Evolutionary conservation across 768 basidiomycete species (phyloP), one percentile per base, ranked within the genome.

Genomic region (Paxillus ammoniavirescens): DNA sequence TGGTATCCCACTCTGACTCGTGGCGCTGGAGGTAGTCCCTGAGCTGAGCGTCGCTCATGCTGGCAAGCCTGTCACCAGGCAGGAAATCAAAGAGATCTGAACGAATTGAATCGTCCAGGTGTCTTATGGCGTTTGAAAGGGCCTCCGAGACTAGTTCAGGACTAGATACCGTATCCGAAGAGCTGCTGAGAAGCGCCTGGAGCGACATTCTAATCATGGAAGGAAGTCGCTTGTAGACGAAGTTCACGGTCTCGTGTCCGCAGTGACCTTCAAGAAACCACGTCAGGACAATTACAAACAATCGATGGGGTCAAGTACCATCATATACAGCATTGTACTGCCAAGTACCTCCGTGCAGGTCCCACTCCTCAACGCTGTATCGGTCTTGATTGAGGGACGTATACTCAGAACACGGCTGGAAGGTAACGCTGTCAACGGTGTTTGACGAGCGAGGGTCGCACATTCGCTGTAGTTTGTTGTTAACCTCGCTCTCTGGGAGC

Each of bases 211-310:
- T 72, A 47, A 82, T 63, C 60, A 74, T 67, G n/a, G 56, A 57
- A 17, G 80, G 77, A 7, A 82, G 71, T 30, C 63, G 65, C 54
- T 65, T 65, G 47, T 69, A 69, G 43, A 73, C 75, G 49, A 76
- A 72, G 57, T 79, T 72, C 23, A 79, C 80, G 5, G 77, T 78
- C 37, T 78, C 67, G 55, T 75, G 72, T 52, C 78, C 77, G 44
- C 74, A 75, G 51, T 82, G 79, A 47, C 79, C 79, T 81, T 53
- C 31, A 53, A 31, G 45, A 43, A 18, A 30, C 9, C 33, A 54
- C 47, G 44, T 68, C 49, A 66, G 47, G 37, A 70, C 58, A 43
- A 70, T 62, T 26, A 71, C 69, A 47, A 66, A 64, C 55, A 74
- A 72, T 38, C 71, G 71, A 73, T 52, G 14, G 47, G 12, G 42